Conservation (phyloP, 2,329 filamentous ascomycete species). For the Pseudogymnoascus sp. region DNA sequence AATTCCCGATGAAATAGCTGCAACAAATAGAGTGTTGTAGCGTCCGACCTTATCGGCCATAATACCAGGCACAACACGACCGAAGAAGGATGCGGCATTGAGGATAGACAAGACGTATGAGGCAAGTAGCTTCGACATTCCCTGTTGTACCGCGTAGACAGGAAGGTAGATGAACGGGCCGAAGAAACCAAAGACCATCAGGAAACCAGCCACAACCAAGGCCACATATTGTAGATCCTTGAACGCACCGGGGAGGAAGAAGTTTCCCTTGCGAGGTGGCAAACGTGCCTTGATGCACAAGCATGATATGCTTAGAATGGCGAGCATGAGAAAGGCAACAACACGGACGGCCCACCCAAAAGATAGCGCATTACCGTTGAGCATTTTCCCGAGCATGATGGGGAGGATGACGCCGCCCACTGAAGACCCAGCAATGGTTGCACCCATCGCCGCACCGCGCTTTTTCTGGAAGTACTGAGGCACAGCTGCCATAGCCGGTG, state of each 20-base stretch:
- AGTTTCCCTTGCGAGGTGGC: constrained; percentile 32
- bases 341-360: constrained; percentile 12
- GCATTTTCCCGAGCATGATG: constrained; percentile 49
- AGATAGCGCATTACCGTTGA: constrained; percentile 26
- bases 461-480: constrained; percentile 42
- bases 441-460: constrained; percentile 39
- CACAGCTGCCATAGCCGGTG: constrained; percentile 33
- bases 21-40: constrained; percentile 28
- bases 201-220: constrained; percentile 32
- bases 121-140: constrained; percentile 19
- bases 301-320: constrained; percentile 39
- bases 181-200: constrained; percentile 29
- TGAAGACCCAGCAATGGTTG: constrained; percentile 40
- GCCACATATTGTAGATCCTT: constrained; percentile 34
- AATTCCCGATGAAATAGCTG: constrained; percentile 11
- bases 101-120: constrained; percentile 19
- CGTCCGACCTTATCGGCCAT: constrained; percentile 16
- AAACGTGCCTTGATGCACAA: constrained; percentile 42
- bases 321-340: constrained; percentile 32
- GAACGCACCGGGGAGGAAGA: constrained; percentile 41
- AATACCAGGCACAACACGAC: constrained; percentile 16
- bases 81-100: constrained; percentile 18
- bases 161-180: constrained; percentile 18
- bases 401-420: constrained; percentile 50
- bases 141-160: constrained; percentile 17